phyloP scores from a whole-genome alignment of 1,284 basidiomycete species.

The Coniferiporia sulphurascens region DNA sequence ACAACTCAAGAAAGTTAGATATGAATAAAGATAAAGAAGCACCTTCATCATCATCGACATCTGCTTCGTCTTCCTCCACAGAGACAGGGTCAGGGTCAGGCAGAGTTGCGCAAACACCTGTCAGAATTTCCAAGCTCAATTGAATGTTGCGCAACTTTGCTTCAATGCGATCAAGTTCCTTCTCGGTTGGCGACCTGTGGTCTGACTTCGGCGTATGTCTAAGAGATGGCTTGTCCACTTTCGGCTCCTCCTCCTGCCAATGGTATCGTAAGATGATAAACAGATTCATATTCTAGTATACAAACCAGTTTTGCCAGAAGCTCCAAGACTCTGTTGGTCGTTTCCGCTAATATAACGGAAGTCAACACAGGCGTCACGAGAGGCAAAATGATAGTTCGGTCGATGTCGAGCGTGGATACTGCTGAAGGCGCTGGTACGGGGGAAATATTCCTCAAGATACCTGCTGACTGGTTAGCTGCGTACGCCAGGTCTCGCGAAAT shows the following conservation, averaged over 20 bases:
- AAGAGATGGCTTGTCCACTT: slow-evolving; percentile 47
- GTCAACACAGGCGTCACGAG: slow-evolving; percentile 65
- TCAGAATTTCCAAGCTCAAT: slow-evolving; percentile 81
- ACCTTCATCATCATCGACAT: slow-evolving; percentile 20
- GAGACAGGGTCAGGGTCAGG: slow-evolving; percentile 58
- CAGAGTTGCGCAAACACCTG: slow-evolving; percentile 81
- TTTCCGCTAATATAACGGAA: slow-evolving; percentile 55
- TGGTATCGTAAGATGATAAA: slow-evolving; percentile 11
- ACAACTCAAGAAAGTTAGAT: too few species aligned
- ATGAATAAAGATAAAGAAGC: not conserved
- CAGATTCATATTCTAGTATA: slow-evolving; percentile 1
- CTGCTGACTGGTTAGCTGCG: slow-evolving; percentile 32
- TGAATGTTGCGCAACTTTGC: slow-evolving; percentile 67
- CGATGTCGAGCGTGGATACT: slow-evolving; percentile 60
- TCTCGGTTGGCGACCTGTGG: slow-evolving; percentile 63
- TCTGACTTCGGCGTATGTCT: slow-evolving; percentile 64
- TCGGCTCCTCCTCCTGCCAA: slow-evolving; percentile 41
- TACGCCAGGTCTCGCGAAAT: not conserved
- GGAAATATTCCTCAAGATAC: slow-evolving; percentile 71
- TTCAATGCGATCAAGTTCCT: slow-evolving; percentile 74
- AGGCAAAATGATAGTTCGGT: slow-evolving; percentile 70
- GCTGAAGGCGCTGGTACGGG: slow-evolving; percentile 65
- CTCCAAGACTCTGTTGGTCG: slow-evolving; percentile 46
- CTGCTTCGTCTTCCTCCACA: slow-evolving; percentile 26
- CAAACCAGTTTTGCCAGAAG: slow-evolving; percentile 53